phyloP scores from a whole-genome alignment of 73 alveolate species.

The Paramecium bursaria region DNA sequence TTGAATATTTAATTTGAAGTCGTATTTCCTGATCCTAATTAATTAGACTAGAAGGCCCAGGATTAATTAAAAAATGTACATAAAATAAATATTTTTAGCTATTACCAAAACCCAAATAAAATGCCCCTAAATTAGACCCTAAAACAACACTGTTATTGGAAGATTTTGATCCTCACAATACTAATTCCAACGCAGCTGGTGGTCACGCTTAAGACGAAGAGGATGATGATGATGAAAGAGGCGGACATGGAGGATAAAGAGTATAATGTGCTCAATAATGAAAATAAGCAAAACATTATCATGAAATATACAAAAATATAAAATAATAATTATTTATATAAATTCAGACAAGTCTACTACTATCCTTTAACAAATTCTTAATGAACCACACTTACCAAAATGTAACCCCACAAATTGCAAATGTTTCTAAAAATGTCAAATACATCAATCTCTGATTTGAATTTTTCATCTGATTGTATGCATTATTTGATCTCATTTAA shows the following conservation, averaged over 20 bases:
- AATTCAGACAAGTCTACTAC: slow-evolving; percentile 60
- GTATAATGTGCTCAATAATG: slow-evolving; percentile 63
- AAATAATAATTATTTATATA: no score
- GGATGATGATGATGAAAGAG: slow-evolving; percentile 62
- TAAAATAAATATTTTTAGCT: slow-evolving; percentile 28
- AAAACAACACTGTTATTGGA: background rate
- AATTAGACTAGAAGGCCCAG: background rate
- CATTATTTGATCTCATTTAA: slow-evolving; percentile 44
- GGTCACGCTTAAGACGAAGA: slow-evolving; percentile 27
- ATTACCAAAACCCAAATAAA: slow-evolving; percentile 45
- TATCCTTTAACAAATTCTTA: slow-evolving; percentile 35
- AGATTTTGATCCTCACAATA: slow-evolving; percentile 40
- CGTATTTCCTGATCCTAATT: slow-evolving; percentile 39
- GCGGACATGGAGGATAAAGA: slow-evolving; percentile 48
- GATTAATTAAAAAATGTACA: slow-evolving; percentile 17
- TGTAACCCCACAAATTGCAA: slow-evolving; percentile 55
- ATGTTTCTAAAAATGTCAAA: slow-evolving; percentile 30
- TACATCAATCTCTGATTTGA: slow-evolving; percentile 23
- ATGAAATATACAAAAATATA: no score
- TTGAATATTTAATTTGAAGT: slow-evolving; percentile 44
- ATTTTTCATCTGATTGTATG: slow-evolving; percentile 16
- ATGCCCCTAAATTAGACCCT: slow-evolving; percentile 2
- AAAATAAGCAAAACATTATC: background rate
- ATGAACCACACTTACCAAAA: slow-evolving; percentile 53
- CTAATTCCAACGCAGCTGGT: slow-evolving; percentile 58